Evolutionary conservation across 2,329 filamentous ascomycete species (phyloP).

Genomic region (Fusarium anguioides): DNA sequence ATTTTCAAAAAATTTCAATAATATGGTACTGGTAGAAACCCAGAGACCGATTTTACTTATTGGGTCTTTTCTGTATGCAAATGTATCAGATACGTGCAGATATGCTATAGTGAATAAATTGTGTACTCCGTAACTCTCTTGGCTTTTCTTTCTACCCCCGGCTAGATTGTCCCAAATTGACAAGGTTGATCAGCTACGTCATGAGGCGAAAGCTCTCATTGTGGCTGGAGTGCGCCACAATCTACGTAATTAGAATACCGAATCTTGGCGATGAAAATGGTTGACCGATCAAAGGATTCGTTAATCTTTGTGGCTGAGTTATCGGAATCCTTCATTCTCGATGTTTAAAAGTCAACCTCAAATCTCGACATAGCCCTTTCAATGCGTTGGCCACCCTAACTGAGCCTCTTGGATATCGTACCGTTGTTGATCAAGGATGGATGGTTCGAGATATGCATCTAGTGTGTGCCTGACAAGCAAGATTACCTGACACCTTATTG

Average conservation of each 20-base stretch:
- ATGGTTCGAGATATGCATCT: conserved; percentile 5
- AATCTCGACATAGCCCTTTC: conserved; percentile 23
- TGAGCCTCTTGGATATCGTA: conserved; percentile 25
- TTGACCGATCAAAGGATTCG: conserved; percentile 12
- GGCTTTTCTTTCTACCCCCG: neutral
- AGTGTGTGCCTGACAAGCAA: conserved; percentile 23
- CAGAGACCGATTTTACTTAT: neutral
- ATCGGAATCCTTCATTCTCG: neutral
- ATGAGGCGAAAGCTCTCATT: conserved; percentile 30
- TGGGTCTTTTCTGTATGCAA: neutral
- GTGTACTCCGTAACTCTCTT: neutral
- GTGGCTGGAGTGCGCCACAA: conserved; percentile 28
- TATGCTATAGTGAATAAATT: neutral
- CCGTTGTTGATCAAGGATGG: neutral
- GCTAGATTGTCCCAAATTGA: neutral
- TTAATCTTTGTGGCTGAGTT: conserved; percentile 31
- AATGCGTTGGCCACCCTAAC: neutral
- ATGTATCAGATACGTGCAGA: neutral
- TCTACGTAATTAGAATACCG: neutral
- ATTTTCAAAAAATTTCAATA: neutral
- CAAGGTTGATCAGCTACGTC: conserved; percentile 30
- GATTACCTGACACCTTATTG: conserved; percentile 32
- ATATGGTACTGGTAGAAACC: fast-evolving
- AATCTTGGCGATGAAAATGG: conserved; percentile 15
- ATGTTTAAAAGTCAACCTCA: neutral